Evolutionary conservation across 2,329 filamentous ascomycete species (phyloP), one percentile per base, ranked within the genome.

Genomic region (Nigrospora osmanthi): DNA sequence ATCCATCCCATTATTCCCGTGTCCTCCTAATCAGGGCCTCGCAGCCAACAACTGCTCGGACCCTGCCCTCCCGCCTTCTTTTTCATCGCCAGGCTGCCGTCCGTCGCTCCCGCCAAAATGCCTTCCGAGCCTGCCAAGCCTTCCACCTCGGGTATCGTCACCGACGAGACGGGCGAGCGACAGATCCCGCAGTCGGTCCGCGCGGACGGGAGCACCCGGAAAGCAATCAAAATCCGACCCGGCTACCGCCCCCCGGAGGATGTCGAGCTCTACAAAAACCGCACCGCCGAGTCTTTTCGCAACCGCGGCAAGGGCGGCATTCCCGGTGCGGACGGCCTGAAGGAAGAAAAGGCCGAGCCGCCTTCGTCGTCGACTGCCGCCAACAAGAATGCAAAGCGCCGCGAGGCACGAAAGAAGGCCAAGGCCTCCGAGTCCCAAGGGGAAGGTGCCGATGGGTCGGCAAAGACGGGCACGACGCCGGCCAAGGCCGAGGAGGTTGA

Each of bases 241-340:
- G 94, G 93, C 44, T 98, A 96, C 67, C 83, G 83, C 32, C 94
- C 93, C 2, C 89, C 90, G 1, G 93, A 98, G 68, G 93, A 98
- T 66, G 85, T 97, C 51, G 89, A 96, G 61, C 75, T 95, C 38
- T 98, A 98, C 77, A 94, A 89, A 71, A 96, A 95, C 66, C 83
- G 87, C 46, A 89, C 84, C 1, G 90, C 90, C 41, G 86, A 93
- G 62, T 81, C 80, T 41, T 95, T 87, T 70, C 89, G 89, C 60
- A 89, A 80, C 54, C 81, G 88, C 43, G 80, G 78, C 23, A 75
- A 70, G 50, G 81, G 78, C 46, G 85, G 78, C 17, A 77, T 95
- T 5, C 87, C 89, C 4, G 91, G 91, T 19, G 86, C 89, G 2
- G 78, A 78, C 39, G 75, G 76, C 6, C 54, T 78, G 42, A 74